phyloP scores from a whole-genome alignment of 208 protist species.

The Phytomonas serpens region DNA sequence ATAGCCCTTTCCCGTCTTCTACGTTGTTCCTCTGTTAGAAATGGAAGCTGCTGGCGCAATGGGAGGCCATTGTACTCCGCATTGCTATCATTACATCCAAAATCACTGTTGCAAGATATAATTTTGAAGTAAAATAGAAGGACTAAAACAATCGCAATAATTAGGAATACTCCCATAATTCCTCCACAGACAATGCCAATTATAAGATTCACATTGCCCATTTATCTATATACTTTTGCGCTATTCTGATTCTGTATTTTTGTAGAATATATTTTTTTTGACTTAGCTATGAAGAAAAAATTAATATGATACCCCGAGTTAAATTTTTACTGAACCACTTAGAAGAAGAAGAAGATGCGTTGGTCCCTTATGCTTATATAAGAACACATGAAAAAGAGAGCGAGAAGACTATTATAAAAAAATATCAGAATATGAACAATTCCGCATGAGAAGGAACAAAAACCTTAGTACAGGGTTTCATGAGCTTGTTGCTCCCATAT shows the following conservation, averaged over 20 bases:
- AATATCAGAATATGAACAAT: slow-evolving; percentile 3
- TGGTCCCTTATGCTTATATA: neutral
- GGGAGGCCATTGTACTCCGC: neutral
- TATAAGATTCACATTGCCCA: neutral
- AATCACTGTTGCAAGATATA: neutral
- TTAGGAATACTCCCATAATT: neutral
- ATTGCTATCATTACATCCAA: neutral
- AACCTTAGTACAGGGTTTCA: too few species aligned
- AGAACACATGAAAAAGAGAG: neutral
- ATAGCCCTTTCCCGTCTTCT: neutral
- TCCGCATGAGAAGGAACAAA: too few species aligned
- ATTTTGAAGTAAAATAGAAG: neutral
- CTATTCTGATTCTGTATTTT: neutral
- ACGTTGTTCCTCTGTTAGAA: neutral
- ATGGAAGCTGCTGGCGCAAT: neutral
- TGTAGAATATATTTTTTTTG: neutral
- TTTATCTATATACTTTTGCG: neutral
- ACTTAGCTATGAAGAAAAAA: neutral
- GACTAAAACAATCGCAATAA: slow-evolving; percentile 1
- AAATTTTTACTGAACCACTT: neutral
- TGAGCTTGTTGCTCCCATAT: too few species aligned
- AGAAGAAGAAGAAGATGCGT: neutral
- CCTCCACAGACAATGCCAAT: neutral
- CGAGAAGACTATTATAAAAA: neutral
- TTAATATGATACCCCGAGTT: neutral